Base-by-base conservation (phyloP, 257 asterid genomes). In the Galeopsis tetrahit region DNA sequence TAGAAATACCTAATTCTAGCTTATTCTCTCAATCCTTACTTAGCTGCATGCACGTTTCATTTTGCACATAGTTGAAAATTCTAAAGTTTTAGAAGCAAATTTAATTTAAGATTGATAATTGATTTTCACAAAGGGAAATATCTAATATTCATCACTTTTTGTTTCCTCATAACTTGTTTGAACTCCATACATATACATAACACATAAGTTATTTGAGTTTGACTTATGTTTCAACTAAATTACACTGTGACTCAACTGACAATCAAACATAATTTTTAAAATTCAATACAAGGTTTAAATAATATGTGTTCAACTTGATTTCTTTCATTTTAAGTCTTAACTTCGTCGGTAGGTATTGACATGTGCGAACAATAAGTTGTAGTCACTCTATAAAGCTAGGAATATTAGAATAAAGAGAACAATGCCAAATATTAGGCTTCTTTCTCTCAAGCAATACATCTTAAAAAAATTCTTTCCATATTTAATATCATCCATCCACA, bases 1-100 rank as follows among this genome's bases (percentile, higher is more conserved):
- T 52, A 13, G 14, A 11, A 43, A 65, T 38, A 38, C 71, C 57
- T 52, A 73, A 42, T 62, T 38, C 34, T 39, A 4, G 58, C 48
- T 71, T 48, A 71, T 72, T 61, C 63, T 46, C 52, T 44, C 52
- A 10, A 44, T 44, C 10, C 52, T 44, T 44, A 10, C 8, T 44
- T 44, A 10, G 52, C 10, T 10, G 52, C 52, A 10, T 44, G 15
- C 14, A 44, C 15, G 5, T 44, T 44, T 44, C 52, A 44, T 44
- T 44, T 44, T 44, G 6, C 52, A 44, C 0, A 38, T 38, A 7
- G 7, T 38, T 38, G 43, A 38, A 38, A 38, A 38, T 38, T 38
- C 6, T 38, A 38, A 38, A 40, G 11, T 40, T 40, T 7, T 8
- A 40, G 46, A 40, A 40, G 46, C 46, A 40, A 7, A 40, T 40